Conservation (phyloP, 2,329 filamentous ascomycete genomes). For the Xylaria sp. region DNA sequence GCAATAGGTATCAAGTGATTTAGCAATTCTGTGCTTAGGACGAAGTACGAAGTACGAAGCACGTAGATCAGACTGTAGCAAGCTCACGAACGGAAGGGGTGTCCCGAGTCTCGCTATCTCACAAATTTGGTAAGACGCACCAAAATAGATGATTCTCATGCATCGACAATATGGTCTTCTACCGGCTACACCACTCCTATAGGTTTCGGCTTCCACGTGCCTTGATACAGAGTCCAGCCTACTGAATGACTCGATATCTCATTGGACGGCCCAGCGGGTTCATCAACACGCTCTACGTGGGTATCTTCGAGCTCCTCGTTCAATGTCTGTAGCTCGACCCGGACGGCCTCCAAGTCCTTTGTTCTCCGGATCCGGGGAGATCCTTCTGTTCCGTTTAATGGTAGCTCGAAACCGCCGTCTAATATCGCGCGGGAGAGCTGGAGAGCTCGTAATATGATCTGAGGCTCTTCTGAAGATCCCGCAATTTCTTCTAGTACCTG, state of each 20-base stretch:
- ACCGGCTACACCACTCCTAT: constrained; percentile 62
- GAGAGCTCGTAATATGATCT: constrained; percentile 57
- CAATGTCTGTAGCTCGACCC: constrained; percentile 44
- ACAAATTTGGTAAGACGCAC: background rate
- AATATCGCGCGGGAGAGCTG: constrained; percentile 58
- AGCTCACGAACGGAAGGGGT: background rate
- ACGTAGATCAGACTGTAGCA: background rate
- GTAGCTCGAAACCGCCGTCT: constrained; percentile 40
- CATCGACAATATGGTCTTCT: background rate
- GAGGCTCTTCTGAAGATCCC: constrained; percentile 55
- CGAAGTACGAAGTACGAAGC: too few species aligned
- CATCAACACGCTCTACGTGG: constrained; percentile 18
- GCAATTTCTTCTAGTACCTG: constrained; percentile 55
- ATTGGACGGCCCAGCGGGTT: constrained; percentile 35
- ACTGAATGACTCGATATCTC: constrained; percentile 40
- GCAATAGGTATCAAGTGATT: too few species aligned
- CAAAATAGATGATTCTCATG: background rate
- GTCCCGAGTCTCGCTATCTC: background rate
- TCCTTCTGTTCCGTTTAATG: constrained; percentile 5
- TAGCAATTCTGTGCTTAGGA: too few species aligned
- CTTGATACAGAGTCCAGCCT: constrained; percentile 63
- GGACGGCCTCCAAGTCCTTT: constrained; percentile 43
- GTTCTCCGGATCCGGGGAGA: background rate
- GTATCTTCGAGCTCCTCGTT: constrained; percentile 41
- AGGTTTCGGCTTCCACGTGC: constrained; percentile 67